Evolutionary conservation across 139 green algal genomes (phyloP), one percentile per base, ranked within the genome.

Genomic region (Auxenochlorella protothecoides): DNA sequence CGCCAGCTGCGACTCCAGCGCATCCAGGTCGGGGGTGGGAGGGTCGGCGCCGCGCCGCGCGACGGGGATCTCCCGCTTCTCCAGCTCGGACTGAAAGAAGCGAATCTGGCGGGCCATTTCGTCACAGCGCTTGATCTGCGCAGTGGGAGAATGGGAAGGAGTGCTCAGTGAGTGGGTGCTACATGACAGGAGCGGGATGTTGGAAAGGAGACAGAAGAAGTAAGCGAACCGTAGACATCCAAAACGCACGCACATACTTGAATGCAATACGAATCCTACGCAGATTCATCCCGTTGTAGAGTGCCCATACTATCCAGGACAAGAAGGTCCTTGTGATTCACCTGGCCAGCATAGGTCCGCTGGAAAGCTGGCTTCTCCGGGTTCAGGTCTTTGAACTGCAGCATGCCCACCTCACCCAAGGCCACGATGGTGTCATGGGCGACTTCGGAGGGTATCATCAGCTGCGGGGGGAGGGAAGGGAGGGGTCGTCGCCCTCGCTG

Each of bases 331-430:
- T 44, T 44, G 27, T 44, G 27, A 44, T 44, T 44, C 59, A 91
- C 90, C 84, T 96, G 87, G 70, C 86, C 92, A 4, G 95, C 92
- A 76, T 95, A 99, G 4, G 88, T 96, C 16, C 92, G 83, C 78
- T 97, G 91, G 76, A 99, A 98, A 0, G 89, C 89, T 14, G 74
- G 86, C 72, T 95, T 93, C 7, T 96, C 90, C 0, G 81, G 63
- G 76, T 98, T 98, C 6, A 99, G 74, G 71, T 97, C 92, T 72
- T 93, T 93, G 78, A 96, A 96, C 75, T 96, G 92, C 66, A 96
- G 81, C 66, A 92, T 74, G 12, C 89, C 93, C 4, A 98, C 73
- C 51, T 96, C 85, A 0, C 95, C 94, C 8, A 99, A 83, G 0
- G 87, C 85, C 14, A 78, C 76, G 7, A 99, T 84, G 3, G 93